Evolutionary conservation across 441 rosid genomes (phyloP).

Genomic region (Capsella rubella): DNA sequence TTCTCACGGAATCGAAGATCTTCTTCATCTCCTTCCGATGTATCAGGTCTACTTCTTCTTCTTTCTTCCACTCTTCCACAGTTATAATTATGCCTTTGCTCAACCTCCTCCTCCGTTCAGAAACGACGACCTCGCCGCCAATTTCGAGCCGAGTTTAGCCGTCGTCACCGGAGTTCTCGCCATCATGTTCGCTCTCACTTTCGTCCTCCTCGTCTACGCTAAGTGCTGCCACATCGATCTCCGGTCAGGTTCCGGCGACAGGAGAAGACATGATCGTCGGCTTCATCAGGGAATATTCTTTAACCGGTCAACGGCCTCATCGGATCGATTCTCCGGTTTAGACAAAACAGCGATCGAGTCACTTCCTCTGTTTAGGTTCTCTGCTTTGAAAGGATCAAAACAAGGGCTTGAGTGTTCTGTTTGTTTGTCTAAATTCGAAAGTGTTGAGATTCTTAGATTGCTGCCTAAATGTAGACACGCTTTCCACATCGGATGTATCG

Average conservation of each 20-base stretch:
- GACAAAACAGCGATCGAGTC: slow-evolving; percentile 63
- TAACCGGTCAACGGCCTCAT: slow-evolving; percentile 37
- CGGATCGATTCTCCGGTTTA: slow-evolving; percentile 74
- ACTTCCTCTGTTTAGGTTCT: slow-evolving; percentile 71
- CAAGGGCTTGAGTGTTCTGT: slow-evolving; percentile 72
- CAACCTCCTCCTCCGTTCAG: slow-evolving; percentile 49
- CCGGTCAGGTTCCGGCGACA: slow-evolving; percentile 33
- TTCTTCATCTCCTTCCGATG: slow-evolving; percentile 47
- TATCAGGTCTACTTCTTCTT: slow-evolving; percentile 43
- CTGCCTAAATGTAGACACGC: slow-evolving; percentile 71
- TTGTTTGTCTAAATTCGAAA: slow-evolving; percentile 67
- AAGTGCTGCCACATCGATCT: slow-evolving; percentile 64
- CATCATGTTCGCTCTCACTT: slow-evolving; percentile 66
- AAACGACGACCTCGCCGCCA: slow-evolving; percentile 45
- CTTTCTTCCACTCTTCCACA: slow-evolving; percentile 24
- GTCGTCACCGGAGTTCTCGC: slow-evolving; percentile 76
- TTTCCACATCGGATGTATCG: slow-evolving; percentile 68
- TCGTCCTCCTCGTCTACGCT: slow-evolving; percentile 65
- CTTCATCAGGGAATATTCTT: slow-evolving; percentile 38
- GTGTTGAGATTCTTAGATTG: slow-evolving; percentile 55
- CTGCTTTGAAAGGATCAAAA: slow-evolving; percentile 61
- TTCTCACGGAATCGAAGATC: slow-evolving; percentile 9
- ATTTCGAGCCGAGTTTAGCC: slow-evolving; percentile 76
- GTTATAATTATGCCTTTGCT: slow-evolving; percentile 45
- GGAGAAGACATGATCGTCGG: slow-evolving; percentile 36